These are phyloP conservation scores for Phytopythium mirpurense DNA, from an alignment of 352 stramenopile genomes.

Conservation along the genomic window DNA sequence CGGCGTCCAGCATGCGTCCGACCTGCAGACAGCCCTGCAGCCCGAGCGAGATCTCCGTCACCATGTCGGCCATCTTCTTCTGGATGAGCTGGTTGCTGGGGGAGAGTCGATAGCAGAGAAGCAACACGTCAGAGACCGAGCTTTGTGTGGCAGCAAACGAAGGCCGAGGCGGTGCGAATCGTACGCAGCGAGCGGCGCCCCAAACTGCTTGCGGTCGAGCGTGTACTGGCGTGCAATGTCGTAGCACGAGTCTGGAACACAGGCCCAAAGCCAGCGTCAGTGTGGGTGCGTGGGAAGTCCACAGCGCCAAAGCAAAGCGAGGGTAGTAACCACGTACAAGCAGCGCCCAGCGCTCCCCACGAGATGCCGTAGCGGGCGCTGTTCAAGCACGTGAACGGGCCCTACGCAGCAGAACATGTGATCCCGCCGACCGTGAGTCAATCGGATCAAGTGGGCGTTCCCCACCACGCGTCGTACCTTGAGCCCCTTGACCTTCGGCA, in stretches of 20 bases:
- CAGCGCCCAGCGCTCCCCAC: conserved; percentile 95
- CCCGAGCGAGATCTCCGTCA: conserved; percentile 94
- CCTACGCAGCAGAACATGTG: conserved; percentile 21
- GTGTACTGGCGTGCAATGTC: conserved; percentile 93
- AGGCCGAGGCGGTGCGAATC: conserved; percentile 9
- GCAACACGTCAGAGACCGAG: too few species aligned
- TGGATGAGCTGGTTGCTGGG: conserved; percentile 97
- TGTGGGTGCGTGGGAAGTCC: too few species aligned
- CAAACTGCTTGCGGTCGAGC: conserved; percentile 95
- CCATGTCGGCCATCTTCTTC: conserved; percentile 98
- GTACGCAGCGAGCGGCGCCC: conserved; percentile 91
- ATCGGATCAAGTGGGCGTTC: too few species aligned
- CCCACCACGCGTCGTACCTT: conserved; percentile 32
- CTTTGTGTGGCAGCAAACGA: too few species aligned
- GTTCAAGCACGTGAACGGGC: conserved; percentile 98
- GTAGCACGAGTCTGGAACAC: conserved; percentile 93
- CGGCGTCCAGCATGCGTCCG: conserved; percentile 87
- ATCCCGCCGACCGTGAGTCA: background rate
- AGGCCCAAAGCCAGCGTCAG: too few species aligned
- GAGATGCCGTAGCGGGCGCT: conserved; percentile 97
- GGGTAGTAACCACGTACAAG: too few species aligned
- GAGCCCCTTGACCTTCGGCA: conserved; percentile 86
- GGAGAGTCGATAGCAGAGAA: too few species aligned
- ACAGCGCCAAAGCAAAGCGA: too few species aligned
- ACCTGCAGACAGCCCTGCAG: conserved; percentile 91